Percentiles rank a stretch among this genome's conserved stretches.
phyloP scores from a whole-genome alignment of 2,329 filamentous ascomycete genomes.

The Aspergillus sp. region DNA sequence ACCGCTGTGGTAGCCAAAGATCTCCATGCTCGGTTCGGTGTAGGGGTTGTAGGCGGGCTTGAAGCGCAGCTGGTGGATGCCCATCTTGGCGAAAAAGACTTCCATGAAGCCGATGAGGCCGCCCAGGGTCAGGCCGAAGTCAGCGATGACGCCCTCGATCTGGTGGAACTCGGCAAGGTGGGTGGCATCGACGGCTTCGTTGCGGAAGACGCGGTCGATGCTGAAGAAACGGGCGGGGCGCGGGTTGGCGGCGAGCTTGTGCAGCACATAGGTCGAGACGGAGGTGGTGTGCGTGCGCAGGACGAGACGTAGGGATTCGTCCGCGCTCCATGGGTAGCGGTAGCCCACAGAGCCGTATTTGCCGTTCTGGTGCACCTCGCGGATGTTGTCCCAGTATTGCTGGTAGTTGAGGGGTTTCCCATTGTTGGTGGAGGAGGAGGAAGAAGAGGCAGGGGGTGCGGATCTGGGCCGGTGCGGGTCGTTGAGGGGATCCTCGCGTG shows the following conservation, averaged over 20 bases:
- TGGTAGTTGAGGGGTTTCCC: constrained; percentile 58
- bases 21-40: constrained; percentile 95
- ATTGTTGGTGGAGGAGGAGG: constrained; percentile 36
- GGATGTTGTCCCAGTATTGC: constrained; percentile 80
- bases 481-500: constrained; percentile 47
- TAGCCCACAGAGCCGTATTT: constrained; percentile 95
- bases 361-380: constrained; percentile 77
- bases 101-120: constrained; percentile 92
- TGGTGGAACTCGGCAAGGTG: constrained; percentile 98
- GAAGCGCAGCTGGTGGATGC: constrained; percentile 77
- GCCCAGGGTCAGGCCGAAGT: constrained; percentile 86
- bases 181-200: constrained; percentile 93
- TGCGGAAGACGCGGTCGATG: constrained; percentile 96
- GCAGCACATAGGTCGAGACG: constrained; percentile 80
- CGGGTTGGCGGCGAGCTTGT: constrained; percentile 76
- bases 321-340: constrained; percentile 83
- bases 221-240: constrained; percentile 94
- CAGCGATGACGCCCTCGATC: constrained; percentile 95
- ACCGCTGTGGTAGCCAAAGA: constrained; percentile 89
- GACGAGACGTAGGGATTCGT: constrained; percentile 79
- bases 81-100: constrained; percentile 94
- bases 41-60: constrained; percentile 96
- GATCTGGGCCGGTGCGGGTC: constrained; percentile 34
- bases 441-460: constrained; percentile 39
- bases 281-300: constrained; percentile 95